phyloP scores from a whole-genome alignment of 768 basidiomycete genomes.

The Suillus subaureus region DNA sequence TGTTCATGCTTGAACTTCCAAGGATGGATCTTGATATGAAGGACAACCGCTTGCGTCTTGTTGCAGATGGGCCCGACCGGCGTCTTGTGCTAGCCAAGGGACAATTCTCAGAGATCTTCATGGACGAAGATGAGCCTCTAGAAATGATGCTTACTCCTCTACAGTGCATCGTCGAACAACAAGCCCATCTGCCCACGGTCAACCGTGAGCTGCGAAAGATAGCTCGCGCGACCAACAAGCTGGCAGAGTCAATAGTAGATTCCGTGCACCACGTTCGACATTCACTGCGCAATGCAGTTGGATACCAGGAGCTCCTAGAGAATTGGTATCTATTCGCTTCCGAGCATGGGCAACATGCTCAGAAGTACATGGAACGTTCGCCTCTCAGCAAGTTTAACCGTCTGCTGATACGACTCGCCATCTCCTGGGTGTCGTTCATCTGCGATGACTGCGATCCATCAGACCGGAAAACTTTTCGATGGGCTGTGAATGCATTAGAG shows the following conservation, averaged over 20 bases:
- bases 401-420: slow-evolving; percentile 84
- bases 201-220: slow-evolving; percentile 92
- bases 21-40: slow-evolving; percentile 80
- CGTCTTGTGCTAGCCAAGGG: slow-evolving; percentile 79
- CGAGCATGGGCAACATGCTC: slow-evolving; percentile 89
- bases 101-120: slow-evolving; percentile 67
- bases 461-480: slow-evolving; percentile 94
- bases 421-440: slow-evolving; percentile 98
- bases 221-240: slow-evolving; percentile 81
- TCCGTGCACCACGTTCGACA: slow-evolving; percentile 86
- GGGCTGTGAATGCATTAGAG: slow-evolving; percentile 96
- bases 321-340: slow-evolving; percentile 98
- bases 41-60: slow-evolving; percentile 87
- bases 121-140: slow-evolving; percentile 59
- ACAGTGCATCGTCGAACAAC: slow-evolving; percentile 70
- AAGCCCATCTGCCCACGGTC: slow-evolving; percentile 89
- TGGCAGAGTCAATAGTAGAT: slow-evolving; percentile 91
- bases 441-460: slow-evolving; percentile 97
- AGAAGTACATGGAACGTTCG: slow-evolving; percentile 81
- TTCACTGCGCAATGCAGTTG: slow-evolving; percentile 58
- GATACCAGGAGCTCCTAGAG: slow-evolving; percentile 83
- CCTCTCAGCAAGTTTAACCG: slow-evolving; percentile 77
- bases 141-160: slow-evolving; percentile 44
- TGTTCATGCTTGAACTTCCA: slow-evolving; percentile 76
- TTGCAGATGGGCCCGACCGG: slow-evolving; percentile 86